Evolutionary conservation across 1,284 basidiomycete genomes (phyloP), one percentile per base, ranked within the genome.

Genomic region (Amylostereum areolatum): DNA sequence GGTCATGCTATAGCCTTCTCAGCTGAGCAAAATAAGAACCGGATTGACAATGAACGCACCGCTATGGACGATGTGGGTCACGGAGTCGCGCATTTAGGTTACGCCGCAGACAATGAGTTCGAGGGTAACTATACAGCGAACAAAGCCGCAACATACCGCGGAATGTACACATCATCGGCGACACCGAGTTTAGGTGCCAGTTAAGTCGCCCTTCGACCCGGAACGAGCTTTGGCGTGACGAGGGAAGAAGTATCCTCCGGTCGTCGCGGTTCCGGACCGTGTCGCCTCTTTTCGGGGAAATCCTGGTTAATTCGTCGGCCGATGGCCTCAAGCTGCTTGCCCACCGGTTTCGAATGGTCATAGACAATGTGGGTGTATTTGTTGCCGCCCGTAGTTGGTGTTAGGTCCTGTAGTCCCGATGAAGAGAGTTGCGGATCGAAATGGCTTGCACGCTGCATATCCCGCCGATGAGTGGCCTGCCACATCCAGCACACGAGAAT

Each of bases 371-470:
- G 58, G 43, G 0, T 63, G 47, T 2, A 56, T 54, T 1, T 68
- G 47, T 1, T 1, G 51, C 56, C 27, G 58, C 53, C 53, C 1
- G 56, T 59, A 18, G 18, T 18, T 31, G 59, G 56, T 2, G 57
- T 46, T 34, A 57, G 18, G 43, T 44, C 5, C 8, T 65, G 63
- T 25, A 73, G 50, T 7, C 63, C 18, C 62, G 62, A 4, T 67
- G 33, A 31, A 73, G 34, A 2, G 66, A 56, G 56, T 71, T 73
- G 11, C 71, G 63, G 40, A 74, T 71, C 59, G 64, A 71, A 0
- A 67, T 71, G 4, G 71, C 65, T 53, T 69, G 66, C 9, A 74
- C 53, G 56, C 70, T 71, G 40, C 12, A 39, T 18, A 18, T 18
- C 18, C 18, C 18, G 18, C 18, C 18, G 18, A 18, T 18, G 18